These are phyloP conservation scores for Colletotrichum gigasporum DNA, from an alignment of 2,329 filamentous ascomycete species.

Conservation along the genomic window DNA sequence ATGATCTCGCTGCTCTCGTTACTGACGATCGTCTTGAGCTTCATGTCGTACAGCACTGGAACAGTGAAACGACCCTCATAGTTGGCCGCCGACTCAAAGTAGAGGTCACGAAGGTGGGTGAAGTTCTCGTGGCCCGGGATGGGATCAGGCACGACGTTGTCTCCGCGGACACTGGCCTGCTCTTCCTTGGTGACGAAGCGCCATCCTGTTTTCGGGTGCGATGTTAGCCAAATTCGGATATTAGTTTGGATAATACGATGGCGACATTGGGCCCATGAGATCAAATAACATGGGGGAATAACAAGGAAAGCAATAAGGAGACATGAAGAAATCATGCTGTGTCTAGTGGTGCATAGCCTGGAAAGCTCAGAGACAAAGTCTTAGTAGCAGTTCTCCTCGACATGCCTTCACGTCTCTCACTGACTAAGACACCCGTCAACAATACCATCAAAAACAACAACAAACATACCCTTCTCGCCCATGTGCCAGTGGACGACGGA, in stretches of 20 bases:
- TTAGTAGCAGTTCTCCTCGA: too few relatives aligned
- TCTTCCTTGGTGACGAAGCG: constrained; percentile 77
- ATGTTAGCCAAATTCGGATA: background rate
- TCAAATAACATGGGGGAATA: too few relatives aligned
- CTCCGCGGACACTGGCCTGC: constrained; percentile 58
- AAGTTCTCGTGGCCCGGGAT: constrained; percentile 76
- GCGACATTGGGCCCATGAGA: too few relatives aligned
- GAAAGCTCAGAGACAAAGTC: too few relatives aligned
- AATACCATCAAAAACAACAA: background rate
- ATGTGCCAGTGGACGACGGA: constrained; percentile 96
- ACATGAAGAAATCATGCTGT: too few relatives aligned
- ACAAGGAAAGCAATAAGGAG: too few relatives aligned
- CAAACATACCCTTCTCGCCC: constrained; percentile 58
- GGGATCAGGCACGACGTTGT: constrained; percentile 73
- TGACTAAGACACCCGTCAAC: too few relatives aligned
- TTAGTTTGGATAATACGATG: too few relatives aligned
- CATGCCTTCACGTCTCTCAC: too few relatives aligned
- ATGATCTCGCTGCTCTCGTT: constrained; percentile 95
- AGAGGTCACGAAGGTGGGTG: constrained; percentile 78
- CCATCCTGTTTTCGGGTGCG: constrained; percentile 72
- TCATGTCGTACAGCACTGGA: constrained; percentile 85
- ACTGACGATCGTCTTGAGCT: constrained; percentile 80
- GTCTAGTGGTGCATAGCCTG: too few relatives aligned
- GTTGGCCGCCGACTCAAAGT: constrained; percentile 77
- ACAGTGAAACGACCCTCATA: constrained; percentile 88